Conservation (phyloP, 2,329 filamentous ascomycete genomes). For the Botryotinia narcissicola region DNA sequence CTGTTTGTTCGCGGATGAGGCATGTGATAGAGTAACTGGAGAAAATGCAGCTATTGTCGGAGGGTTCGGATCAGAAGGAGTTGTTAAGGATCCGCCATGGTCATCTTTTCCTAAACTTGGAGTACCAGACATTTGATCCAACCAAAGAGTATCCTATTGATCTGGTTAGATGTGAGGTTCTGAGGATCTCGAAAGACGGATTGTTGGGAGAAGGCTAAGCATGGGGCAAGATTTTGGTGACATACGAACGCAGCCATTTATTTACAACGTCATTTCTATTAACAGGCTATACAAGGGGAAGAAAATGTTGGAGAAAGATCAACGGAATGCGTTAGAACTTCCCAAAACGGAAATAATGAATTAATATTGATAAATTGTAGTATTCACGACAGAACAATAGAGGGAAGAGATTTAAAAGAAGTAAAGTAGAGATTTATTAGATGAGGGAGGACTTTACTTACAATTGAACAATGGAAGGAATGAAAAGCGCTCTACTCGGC, state of each 20-base stretch:
- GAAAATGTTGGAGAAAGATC: neutral
- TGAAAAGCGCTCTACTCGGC: neutral
- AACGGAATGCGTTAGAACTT: neutral
- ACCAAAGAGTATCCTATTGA: constrained; percentile 40
- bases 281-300: constrained; percentile 21
- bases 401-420: neutral
- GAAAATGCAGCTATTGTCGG: constrained; percentile 90
- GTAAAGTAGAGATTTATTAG: neutral
- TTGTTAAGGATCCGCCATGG: constrained; percentile 29
- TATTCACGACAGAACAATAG: neutral
- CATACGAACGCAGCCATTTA: constrained; percentile 40
- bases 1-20: constrained; percentile 65
- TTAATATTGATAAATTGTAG: neutral
- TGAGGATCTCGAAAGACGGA: neutral
- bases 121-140: constrained; percentile 38
- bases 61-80: constrained; percentile 45
- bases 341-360: neutral
- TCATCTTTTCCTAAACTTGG: constrained; percentile 35
- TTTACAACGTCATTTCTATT: constrained; percentile 38
- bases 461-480: constrained; percentile 9
- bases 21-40: constrained; percentile 69
- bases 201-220: constrained; percentile 14
- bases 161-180: constrained; percentile 23
- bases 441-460: neutral
- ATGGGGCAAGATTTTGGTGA: constrained; percentile 22